Base-by-base conservation (phyloP, 2,329 filamentous ascomycete species). In the Corinectria fuckeliana region DNA sequence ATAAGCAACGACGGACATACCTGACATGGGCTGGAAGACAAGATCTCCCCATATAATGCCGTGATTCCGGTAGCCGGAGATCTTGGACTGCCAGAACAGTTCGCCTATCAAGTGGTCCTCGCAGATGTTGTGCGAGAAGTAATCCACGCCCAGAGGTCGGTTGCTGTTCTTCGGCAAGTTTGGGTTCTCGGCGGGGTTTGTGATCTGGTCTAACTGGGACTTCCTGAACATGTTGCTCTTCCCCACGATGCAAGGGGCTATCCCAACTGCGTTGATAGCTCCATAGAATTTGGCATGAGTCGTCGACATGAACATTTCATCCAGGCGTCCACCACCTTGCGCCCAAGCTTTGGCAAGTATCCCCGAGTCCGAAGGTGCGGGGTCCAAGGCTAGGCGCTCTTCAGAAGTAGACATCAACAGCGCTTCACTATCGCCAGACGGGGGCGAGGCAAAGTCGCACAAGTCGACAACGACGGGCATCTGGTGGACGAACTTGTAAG, bases 141-240 rank as follows among this genome's bases (percentile, higher is more conserved):
- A 93, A 76, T 98, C 93, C 64, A 99, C 89, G 0, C 95, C 96
- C 0, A 73, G 74, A 78, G 87, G 74, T 67, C 82, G 75, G 69
- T 79, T 58, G 55, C 76, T 66, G 69, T 78, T 70, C 42, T 74
- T 67, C 62, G 74, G 70, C 66, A 80, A 74, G 63, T 78, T 69
- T 23, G 78, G 80, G 67, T 82, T 83, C 64, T 71, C 76, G 51
- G 74, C 49, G 32, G 83, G 75, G 70, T 84, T 76, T 28, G 88
- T 88, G 8, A 95, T 85, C 65, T 85, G 84, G 75, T 97, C 87
- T 32, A 99, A 86, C 70, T 99, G 94, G 0, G 92, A 91, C 62
- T 91, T 91, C 59, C 95, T 91, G 78, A 98, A 99, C 93, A 99
- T 98, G 78, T 96, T 98, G 71, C 92, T 96, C 79, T 99, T 99